These are phyloP conservation scores for Hippophae tibetana DNA, from an alignment of 306 rosid genomes.

Conservation along the genomic window DNA sequence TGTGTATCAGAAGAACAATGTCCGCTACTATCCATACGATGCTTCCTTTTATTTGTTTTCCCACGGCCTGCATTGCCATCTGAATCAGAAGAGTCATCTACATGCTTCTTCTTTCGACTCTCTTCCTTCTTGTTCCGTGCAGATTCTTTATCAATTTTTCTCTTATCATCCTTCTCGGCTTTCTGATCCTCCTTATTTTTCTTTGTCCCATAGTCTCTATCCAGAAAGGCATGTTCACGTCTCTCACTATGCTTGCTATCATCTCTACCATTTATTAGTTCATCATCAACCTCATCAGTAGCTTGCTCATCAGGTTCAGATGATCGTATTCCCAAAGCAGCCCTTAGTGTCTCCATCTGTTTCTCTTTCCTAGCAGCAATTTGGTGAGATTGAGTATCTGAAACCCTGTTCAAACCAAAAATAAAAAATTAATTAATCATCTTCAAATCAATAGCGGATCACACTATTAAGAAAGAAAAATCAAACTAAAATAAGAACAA, in stretches of 20 bases:
- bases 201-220: constrained; percentile 54
- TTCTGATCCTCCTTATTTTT: constrained; percentile 38
- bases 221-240: constrained; percentile 72
- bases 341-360: constrained; percentile 83
- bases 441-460: no score
- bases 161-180: constrained; percentile 42
- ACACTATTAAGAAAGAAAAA: no score
- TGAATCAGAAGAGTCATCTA: constrained; percentile 47
- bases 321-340: constrained; percentile 59
- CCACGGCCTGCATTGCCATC: constrained; percentile 33
- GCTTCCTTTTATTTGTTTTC: constrained; percentile 34
- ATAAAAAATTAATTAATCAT: no score
- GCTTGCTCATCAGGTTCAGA: constrained; percentile 37
- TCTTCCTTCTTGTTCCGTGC: constrained; percentile 36
- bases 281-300: constrained; percentile 45
- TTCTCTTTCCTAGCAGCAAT: constrained; percentile 95
- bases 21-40: constrained; percentile 1
- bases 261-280: constrained; percentile 22
- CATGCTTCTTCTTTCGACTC: constrained; percentile 35
- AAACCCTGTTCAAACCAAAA: constrained; percentile 34
- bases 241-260: constrained; percentile 33
- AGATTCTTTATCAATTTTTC: constrained; percentile 31
- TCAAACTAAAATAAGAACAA: no score
- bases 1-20: constrained; percentile 40
- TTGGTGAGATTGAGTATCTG: constrained; percentile 90